Percentiles rank a stretch among this genome's conserved stretches.
Conservation (phyloP, 805 yeast genomes). For the Yarrowia sp. region DNA sequence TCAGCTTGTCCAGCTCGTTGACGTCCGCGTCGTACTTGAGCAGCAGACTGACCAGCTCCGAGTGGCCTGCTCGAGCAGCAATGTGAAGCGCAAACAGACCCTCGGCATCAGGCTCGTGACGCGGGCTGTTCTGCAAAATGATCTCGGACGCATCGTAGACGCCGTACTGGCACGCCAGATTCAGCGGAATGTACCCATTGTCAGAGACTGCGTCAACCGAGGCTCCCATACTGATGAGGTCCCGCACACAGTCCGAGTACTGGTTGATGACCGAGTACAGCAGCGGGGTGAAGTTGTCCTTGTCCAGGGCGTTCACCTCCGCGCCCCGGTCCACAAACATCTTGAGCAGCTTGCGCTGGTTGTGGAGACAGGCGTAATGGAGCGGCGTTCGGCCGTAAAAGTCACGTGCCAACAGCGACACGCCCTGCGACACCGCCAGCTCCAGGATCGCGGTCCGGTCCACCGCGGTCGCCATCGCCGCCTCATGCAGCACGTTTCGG, state of each 20-base stretch:
- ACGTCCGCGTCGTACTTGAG: slow-evolving; percentile 65
- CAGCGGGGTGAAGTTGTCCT: slow-evolving; percentile 72
- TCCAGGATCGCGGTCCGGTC: slow-evolving; percentile 48
- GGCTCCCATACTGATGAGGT: slow-evolving; percentile 59
- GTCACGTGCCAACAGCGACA: slow-evolving; percentile 49
- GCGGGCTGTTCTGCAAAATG: slow-evolving; percentile 57
- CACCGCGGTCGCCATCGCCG: slow-evolving; percentile 46
- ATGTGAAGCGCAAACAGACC: slow-evolving; percentile 86
- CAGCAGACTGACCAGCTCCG: slow-evolving; percentile 69
- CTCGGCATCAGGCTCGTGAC: slow-evolving; percentile 72
- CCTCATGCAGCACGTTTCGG: slow-evolving; percentile 78
- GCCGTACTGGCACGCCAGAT: slow-evolving; percentile 88
- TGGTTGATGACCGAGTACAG: slow-evolving; percentile 77
- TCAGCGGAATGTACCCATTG: slow-evolving; percentile 63
- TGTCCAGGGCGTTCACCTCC: slow-evolving; percentile 50
- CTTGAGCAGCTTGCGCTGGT: slow-evolving; percentile 55
- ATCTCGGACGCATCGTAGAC: slow-evolving; percentile 71
- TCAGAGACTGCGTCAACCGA: slow-evolving; percentile 52
- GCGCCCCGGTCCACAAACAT: slow-evolving; percentile 54
- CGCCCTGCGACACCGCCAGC: slow-evolving; percentile 47
- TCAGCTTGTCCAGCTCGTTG: slow-evolving; percentile 80
- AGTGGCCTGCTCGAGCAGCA: slow-evolving; percentile 83
- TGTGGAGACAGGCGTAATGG: slow-evolving; percentile 77
- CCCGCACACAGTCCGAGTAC: slow-evolving; percentile 61
- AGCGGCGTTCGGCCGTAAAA: slow-evolving; percentile 75